Percentiles rank a stretch among this genome's conserved stretches.
phyloP scores from a whole-genome alignment of 2,329 filamentous ascomycete genomes.

The Drechslerella dactyloides region DNA sequence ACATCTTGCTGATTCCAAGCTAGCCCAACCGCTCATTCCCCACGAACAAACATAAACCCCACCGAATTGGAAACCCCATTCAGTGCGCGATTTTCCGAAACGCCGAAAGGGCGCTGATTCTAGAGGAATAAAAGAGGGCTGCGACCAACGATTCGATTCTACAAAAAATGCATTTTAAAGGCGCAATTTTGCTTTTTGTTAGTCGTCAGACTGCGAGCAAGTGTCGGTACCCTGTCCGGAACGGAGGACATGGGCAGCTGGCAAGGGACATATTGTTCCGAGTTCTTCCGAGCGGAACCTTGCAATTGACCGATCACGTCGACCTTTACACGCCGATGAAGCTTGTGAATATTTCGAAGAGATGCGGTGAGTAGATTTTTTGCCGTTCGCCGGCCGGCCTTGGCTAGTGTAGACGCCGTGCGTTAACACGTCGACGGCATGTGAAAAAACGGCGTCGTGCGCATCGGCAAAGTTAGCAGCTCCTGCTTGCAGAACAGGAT shows the following conservation, averaged over 20 bases:
- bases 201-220: background rate
- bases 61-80: slow-evolving; percentile 10
- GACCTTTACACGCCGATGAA: background rate
- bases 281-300: slow-evolving; percentile 42
- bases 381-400: no score
- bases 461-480: no score
- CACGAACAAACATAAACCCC: slow-evolving; percentile 10
- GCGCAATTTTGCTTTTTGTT: slow-evolving; percentile 44
- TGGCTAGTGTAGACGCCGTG: no score
- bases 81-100: slow-evolving; percentile 50
- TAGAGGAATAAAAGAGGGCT: no score
- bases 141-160: background rate
- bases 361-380: no score
- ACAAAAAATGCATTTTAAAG: slow-evolving; percentile 21
- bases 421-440: no score
- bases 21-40: slow-evolving; percentile 14
- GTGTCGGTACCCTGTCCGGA: background rate
- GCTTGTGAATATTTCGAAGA: background rate
- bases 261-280: slow-evolving; percentile 23
- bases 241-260: background rate
- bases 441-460: no score
- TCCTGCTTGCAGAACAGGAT: no score
- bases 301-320: background rate
- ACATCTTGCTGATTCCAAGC: slow-evolving; percentile 46
- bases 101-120: no score